Conservation (phyloP, 1,284 basidiomycete species). For the Pholiota adiposa region DNA sequence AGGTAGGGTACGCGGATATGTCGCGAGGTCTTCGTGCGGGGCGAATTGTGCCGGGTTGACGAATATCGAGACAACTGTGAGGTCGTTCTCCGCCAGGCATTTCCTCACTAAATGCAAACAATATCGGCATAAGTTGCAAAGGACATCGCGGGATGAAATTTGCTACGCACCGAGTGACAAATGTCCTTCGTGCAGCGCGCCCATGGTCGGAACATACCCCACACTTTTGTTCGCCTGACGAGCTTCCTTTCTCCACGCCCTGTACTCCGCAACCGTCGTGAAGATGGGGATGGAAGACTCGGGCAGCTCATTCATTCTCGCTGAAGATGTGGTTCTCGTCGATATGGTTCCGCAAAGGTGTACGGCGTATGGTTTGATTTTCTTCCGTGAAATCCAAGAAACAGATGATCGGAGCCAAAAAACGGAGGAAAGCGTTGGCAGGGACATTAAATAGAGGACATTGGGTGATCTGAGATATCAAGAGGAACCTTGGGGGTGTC, state of each 20-base stretch:
- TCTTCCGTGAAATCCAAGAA: neutral
- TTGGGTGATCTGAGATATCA: neutral
- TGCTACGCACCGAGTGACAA: conserved; percentile 75
- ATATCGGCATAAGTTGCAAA: neutral
- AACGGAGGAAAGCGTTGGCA: neutral
- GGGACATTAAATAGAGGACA: conserved; percentile 1
- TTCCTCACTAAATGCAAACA: conserved; percentile 52
- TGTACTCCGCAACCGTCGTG: conserved; percentile 68
- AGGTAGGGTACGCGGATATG: conserved; percentile 88
- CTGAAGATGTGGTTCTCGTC: conserved; percentile 11
- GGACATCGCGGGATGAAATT: neutral
- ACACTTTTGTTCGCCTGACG: conserved; percentile 69
- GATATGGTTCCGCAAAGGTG: neutral
- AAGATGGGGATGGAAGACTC: conserved; percentile 76
- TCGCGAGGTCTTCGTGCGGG: conserved; percentile 90
- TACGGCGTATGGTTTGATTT: neutral
- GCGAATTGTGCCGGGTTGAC: conserved; percentile 99
- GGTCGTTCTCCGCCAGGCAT: conserved; percentile 80
- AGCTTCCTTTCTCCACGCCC: conserved; percentile 78
- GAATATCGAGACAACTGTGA: conserved; percentile 94
- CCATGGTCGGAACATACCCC: conserved; percentile 97
- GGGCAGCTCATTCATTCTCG: conserved; percentile 35
- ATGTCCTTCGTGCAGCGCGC: conserved; percentile 94
- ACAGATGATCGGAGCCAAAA: neutral
- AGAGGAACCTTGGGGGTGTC: neutral